Base-by-base conservation (phyloP, 495 filamentous ascomycete genomes). In the Xylaria grammica region DNA sequence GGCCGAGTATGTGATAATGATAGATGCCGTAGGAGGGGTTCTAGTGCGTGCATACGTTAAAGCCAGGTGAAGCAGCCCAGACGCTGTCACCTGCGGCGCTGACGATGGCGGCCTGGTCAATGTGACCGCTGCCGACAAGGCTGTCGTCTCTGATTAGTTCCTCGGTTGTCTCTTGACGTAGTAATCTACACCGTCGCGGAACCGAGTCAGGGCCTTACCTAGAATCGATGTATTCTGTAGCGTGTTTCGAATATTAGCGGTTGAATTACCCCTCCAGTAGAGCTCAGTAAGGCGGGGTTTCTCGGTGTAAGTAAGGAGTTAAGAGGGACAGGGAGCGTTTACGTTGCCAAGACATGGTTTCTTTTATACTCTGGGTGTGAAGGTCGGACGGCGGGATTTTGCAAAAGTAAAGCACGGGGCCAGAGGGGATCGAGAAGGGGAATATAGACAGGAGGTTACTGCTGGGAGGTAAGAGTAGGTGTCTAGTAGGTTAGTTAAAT, bases 91-190 rank as follows among this genome's bases (percentile, higher is more conserved):
- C 92, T 65, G 89, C 88, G 63, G 77, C 80, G 78, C 88, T 91
- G 81, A 94, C 87, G 77, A 97, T 96, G 72, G 91, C 91, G 70
- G 87, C 95, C 80, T 91, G 89, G 83, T 95, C 90, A 78, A 97
- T 80, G 77, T 95, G 90, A 70, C 88, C 88, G 68, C 84, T 88
- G 79, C 85, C 91, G 72, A 98, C 85, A 67, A 98, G 86, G 86
- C 94, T 94, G 58, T 57, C 42, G 61, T 44, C 34, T 62, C 32
- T 73, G 48, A 69, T 63, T 62, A 24, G 2, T 34, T 32, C 3
- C 1, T 24, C 42, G 17, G 10, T 48, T 20, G 11, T 27, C 2
- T 15, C 3, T 9, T 13, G 22, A 15, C 24, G 19, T 10, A n/a
- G n/a, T 20, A 10, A 19, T 45, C 22, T 62, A 56, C 19, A 40